Conservation (phyloP, 345 rosid genomes). For the Psidium guajava region DNA sequence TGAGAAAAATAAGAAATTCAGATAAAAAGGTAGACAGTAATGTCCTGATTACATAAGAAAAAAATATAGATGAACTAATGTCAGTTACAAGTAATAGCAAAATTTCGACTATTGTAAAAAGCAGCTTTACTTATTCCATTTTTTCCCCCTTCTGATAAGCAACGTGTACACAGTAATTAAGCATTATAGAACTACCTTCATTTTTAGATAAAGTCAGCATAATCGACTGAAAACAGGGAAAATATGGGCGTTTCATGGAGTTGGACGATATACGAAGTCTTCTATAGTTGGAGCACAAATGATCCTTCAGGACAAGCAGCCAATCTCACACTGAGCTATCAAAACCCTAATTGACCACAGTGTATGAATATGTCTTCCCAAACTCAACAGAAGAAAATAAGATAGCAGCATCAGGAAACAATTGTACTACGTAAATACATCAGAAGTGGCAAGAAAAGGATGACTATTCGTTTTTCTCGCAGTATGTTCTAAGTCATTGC, state of each 20-base stretch:
- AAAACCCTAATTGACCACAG: neutral
- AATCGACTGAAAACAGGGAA: neutral
- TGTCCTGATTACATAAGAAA: neutral
- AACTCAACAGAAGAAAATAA: neutral
- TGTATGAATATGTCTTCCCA: neutral
- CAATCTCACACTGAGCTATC: neutral
- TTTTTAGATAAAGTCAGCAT: neutral
- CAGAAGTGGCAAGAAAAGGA: neutral
- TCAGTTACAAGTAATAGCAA: neutral
- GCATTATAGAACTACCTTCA: neutral
- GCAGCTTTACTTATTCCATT: neutral
- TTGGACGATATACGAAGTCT: neutral
- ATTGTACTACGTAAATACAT: neutral
- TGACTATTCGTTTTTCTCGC: neutral
- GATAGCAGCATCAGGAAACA: neutral
- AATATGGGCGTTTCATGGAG: neutral
- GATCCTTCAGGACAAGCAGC: neutral
- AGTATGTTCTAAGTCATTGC: neutral
- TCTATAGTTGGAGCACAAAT: neutral
- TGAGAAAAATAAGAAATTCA: slow-evolving; percentile 2
- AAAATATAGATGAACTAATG: neutral
- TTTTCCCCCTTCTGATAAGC: neutral
- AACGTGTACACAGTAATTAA: neutral
- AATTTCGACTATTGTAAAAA: neutral
- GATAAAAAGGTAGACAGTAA: neutral